phyloP scores from a whole-genome alignment of 2,329 filamentous ascomycete genomes.

The Alternaria hordeiaustralica region DNA sequence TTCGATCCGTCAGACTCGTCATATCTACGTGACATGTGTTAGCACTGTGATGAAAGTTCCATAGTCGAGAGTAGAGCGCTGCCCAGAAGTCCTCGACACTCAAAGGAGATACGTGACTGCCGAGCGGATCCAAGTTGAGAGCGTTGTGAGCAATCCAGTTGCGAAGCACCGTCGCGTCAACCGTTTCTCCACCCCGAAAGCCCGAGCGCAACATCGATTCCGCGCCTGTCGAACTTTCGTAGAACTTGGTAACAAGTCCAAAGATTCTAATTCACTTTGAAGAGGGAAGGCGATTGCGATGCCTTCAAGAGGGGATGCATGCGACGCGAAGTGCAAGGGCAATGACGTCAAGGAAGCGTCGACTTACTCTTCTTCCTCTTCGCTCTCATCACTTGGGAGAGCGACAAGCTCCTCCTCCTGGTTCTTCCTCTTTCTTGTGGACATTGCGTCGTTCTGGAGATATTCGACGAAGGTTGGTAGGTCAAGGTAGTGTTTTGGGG shows the following conservation, averaged over 20 bases:
- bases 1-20: slow-evolving; percentile 47
- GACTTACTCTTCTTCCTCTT: slow-evolving; percentile 55
- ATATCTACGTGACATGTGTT: slow-evolving; percentile 36
- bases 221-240: slow-evolving; percentile 21
- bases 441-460: slow-evolving; percentile 36
- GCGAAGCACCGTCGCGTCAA: background rate
- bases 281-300: slow-evolving; percentile 28
- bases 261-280: slow-evolving; percentile 15
- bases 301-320: slow-evolving; percentile 20
- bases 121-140: background rate
- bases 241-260: slow-evolving; percentile 16
- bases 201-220: slow-evolving; percentile 16
- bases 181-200: slow-evolving; percentile 9
- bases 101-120: background rate
- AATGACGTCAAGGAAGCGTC: slow-evolving; percentile 48
- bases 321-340: slow-evolving; percentile 28
- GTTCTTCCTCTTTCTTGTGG: slow-evolving; percentile 55
- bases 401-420: slow-evolving; percentile 54
- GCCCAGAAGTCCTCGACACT: background rate
- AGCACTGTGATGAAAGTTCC: slow-evolving; percentile 20
- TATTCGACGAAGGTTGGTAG: slow-evolving; percentile 7
- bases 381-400: slow-evolving; percentile 52
- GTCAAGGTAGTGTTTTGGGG: slow-evolving; percentile 26
- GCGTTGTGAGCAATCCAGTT: background rate
- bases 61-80: background rate